Percentiles rank a stretch among this genome's conserved stretches.
phyloP scores from a whole-genome alignment of 1,284 basidiomycete genomes.

The Chiua sp. region DNA sequence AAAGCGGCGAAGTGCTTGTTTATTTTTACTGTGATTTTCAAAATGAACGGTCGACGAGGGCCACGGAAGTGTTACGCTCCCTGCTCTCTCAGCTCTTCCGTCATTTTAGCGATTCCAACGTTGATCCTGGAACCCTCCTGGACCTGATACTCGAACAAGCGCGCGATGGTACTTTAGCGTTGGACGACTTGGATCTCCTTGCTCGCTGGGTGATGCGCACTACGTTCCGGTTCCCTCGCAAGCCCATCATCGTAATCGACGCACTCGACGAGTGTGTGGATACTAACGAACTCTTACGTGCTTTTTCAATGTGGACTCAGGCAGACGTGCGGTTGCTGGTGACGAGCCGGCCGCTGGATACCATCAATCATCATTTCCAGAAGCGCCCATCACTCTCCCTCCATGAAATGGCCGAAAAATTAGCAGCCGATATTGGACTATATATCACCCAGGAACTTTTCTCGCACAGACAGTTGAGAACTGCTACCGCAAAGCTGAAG shows the following conservation, averaged over 20 bases:
- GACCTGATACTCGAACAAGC: conserved; percentile 5
- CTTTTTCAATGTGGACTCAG: background rate
- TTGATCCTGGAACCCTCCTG: background rate
- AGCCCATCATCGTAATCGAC: conserved; percentile 6
- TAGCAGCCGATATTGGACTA: background rate
- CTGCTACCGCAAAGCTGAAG: background rate
- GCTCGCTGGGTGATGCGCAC: background rate
- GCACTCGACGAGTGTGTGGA: conserved; percentile 9
- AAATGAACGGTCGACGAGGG: background rate
- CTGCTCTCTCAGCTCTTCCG: background rate
- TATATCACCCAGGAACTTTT: background rate
- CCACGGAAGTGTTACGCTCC: too few species aligned
- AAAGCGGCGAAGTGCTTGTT: background rate
- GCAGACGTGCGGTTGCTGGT: conserved; percentile 3
- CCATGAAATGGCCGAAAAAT: background rate
- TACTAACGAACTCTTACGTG: background rate
- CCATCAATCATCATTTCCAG: background rate
- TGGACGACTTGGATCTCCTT: background rate
- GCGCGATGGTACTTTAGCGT: background rate
- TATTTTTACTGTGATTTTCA: conserved; percentile 12
- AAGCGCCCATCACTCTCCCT: conserved; percentile 5
- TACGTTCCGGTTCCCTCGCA: background rate
- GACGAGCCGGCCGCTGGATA: background rate
- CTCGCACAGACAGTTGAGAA: background rate
- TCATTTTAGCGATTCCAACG: background rate